Percentiles rank a stretch among this genome's conserved stretches.
phyloP scores from a whole-genome alignment of 2,329 filamentous ascomycete species.

The Fusarium sp. region DNA sequence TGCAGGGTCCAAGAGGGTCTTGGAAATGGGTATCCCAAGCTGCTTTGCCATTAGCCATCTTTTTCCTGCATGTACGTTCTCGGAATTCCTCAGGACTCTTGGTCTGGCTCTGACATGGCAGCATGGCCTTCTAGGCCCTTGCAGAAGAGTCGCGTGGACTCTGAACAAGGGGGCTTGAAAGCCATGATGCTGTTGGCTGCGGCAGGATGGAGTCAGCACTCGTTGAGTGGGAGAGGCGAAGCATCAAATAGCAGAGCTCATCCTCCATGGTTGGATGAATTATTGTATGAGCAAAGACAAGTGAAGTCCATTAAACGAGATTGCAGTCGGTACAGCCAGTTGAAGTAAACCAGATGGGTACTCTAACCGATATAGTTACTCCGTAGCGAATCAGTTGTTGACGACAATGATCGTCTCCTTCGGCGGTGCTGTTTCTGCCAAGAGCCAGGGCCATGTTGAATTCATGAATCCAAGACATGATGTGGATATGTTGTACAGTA shows the following conservation, averaged over 20 bases:
- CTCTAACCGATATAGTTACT: neutral
- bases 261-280: neutral
- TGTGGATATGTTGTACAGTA: conserved; percentile 16
- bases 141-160: conserved; percentile 43
- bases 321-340: neutral
- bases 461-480: conserved; percentile 21
- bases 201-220: conserved; percentile 34
- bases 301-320: neutral
- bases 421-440: conserved; percentile 30
- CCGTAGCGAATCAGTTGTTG: neutral
- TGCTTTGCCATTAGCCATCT: conserved; percentile 11
- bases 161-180: conserved; percentile 32
- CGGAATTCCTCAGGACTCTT: conserved; percentile 11
- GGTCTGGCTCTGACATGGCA: conserved; percentile 16
- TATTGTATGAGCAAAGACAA: conserved; percentile 3
- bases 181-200: conserved; percentile 43
- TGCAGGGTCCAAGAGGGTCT: conserved; percentile 39
- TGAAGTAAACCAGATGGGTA: conserved; percentile 7
- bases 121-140: conserved; percentile 31
- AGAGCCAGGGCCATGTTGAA: conserved; percentile 14
- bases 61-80: conserved; percentile 13
- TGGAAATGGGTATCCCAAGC: conserved; percentile 19
- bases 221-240: conserved; percentile 25
- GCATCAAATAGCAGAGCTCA: conserved; percentile 7
- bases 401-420: conserved; percentile 20